Conservation (phyloP, 2,329 filamentous ascomycete genomes). For the Ascocoryne sarcoides region DNA sequence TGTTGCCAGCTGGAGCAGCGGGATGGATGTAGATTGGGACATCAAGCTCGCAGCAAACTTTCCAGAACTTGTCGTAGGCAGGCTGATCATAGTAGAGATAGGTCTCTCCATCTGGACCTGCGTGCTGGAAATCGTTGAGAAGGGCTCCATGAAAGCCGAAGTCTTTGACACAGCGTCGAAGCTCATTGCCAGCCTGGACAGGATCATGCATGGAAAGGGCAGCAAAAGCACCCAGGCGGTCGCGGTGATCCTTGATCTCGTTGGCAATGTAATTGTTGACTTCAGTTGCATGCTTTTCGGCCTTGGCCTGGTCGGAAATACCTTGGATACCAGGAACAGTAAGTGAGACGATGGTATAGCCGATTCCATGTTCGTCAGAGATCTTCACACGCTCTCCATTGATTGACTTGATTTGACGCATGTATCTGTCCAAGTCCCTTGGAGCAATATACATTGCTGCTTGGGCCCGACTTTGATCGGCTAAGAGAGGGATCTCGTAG, state of each 20-base stretch:
- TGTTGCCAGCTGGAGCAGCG: conserved; percentile 44
- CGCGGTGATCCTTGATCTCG: conserved; percentile 22
- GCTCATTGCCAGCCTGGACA: conserved; percentile 39
- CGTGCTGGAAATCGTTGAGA: conserved; percentile 53
- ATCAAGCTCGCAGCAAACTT: conserved; percentile 46
- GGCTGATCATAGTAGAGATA: conserved; percentile 57
- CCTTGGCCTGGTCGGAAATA: conserved; percentile 34
- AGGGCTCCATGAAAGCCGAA: conserved; percentile 55
- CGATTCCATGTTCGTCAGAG: conserved; percentile 39
- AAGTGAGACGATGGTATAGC: conserved; percentile 40
- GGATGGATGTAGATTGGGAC: conserved; percentile 58
- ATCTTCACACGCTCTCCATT: conserved; percentile 35
- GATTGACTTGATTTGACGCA: conserved; percentile 39
- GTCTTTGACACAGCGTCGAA: conserved; percentile 42
- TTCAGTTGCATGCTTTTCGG: conserved; percentile 34
- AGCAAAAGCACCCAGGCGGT: conserved; percentile 41
- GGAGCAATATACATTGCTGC: conserved; percentile 1
- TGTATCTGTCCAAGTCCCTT: neutral
- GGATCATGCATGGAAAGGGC: conserved; percentile 46
- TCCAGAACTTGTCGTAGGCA: conserved; percentile 55
- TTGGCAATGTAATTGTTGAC: conserved; percentile 22
- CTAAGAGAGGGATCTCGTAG: conserved; percentile 2
- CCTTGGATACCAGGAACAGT: conserved; percentile 42
- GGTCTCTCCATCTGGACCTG: conserved; percentile 47
- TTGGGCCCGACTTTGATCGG: conserved; percentile 3